Evolutionary conservation across 371 early-diverging fungal genomes (phyloP).

Genomic region (Rhizomucor pusillus): DNA sequence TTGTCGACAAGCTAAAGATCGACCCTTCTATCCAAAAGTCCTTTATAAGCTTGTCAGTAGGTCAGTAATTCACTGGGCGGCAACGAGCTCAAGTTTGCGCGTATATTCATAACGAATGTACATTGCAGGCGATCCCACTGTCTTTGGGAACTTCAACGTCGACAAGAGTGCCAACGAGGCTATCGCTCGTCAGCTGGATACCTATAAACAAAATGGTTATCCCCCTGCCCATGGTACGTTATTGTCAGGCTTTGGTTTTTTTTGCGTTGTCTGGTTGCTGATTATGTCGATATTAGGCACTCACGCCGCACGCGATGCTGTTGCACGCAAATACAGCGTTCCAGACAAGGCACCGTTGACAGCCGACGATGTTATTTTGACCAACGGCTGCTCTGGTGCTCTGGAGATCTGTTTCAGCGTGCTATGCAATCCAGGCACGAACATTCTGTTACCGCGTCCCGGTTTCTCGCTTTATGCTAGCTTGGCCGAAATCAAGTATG

Average conservation of each 20-base stretch:
- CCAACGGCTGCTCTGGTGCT: constrained; percentile 86
- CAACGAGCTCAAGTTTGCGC: not conserved
- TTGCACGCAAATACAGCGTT: constrained; percentile 66
- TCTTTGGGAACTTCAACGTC: constrained; percentile 89
- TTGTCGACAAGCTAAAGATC: constrained; percentile 76
- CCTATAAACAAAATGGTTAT: constrained; percentile 83
- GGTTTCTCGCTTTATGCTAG: constrained; percentile 91
- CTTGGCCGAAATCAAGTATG: constrained; percentile 73
- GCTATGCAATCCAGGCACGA: constrained; percentile 77
- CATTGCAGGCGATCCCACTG: constrained; percentile 78
- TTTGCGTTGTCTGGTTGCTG: not conserved
- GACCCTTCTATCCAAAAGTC: constrained; percentile 69
- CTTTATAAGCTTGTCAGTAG: constrained; percentile 81
- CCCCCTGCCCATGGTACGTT: constrained; percentile 78
- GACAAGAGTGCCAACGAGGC: constrained; percentile 68
- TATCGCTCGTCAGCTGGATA: constrained; percentile 61
- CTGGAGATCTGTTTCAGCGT: constrained; percentile 75
- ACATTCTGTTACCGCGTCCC: constrained; percentile 85
- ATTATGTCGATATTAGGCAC: constrained; percentile 37
- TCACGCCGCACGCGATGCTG: constrained; percentile 68
- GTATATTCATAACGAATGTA: constrained; percentile 1
- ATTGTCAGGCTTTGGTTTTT: not conserved
- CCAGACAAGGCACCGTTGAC: constrained; percentile 68
- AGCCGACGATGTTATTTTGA: constrained; percentile 75
- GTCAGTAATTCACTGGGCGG: constrained; percentile 23